Evolutionary conservation across 352 stramenopile species (phyloP), one percentile per base, ranked within the genome.

Genomic region (Phytophthora fragariaefolia): DNA sequence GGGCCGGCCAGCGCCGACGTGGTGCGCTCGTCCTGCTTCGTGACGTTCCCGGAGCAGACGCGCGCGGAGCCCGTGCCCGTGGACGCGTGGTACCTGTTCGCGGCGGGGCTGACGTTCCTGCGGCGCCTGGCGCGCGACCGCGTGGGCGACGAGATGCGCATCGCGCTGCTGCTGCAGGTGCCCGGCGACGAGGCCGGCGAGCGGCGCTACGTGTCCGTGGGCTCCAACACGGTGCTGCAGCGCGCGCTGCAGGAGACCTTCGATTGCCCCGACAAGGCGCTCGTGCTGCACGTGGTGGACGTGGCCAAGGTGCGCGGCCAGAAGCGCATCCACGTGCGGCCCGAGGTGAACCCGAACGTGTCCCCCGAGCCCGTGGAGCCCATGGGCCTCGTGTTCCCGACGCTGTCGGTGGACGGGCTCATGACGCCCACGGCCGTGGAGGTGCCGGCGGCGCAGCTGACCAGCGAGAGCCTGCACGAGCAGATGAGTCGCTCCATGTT

Each of bases 1-100:
- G 86, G 87, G 22, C 84, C 85, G 6, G 65, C 73, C 28, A 88
- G 59, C 61, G 76, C 78, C 26, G 87, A 95, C 60, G 83, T 95
- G 43, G 87, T 95, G 79, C 81, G 82, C 63, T 81, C 87, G 59
- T 92, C 84, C 49, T 95, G 87, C 69, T 77, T 95, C 47, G 71
- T 95, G 63, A 95, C 87, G 66, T 95, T 95, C 63, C 87, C 87
- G 0, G 85, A 90, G 61, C 80, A 84, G 48, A 73, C 80, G 10
- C 59, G 70, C 36, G 82, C 87, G 1, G 87, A 95, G 59, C 87
- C 87, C 15, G 81, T 95, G 48, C 84, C 87, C n/a, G 82, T 93
- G 40, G 87, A 95, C 66, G 87, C 83, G 27, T 93, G 87, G 84
- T 95, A 93, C 59, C 69, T 95, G 6, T 79, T 88, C 49, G 87